A percentile compares a stretch with the other conserved stretches of the same genome.
Evolutionary conservation across 1,139 yeast species (phyloP).

Genomic region (Hanseniaspora sp.): DNA sequence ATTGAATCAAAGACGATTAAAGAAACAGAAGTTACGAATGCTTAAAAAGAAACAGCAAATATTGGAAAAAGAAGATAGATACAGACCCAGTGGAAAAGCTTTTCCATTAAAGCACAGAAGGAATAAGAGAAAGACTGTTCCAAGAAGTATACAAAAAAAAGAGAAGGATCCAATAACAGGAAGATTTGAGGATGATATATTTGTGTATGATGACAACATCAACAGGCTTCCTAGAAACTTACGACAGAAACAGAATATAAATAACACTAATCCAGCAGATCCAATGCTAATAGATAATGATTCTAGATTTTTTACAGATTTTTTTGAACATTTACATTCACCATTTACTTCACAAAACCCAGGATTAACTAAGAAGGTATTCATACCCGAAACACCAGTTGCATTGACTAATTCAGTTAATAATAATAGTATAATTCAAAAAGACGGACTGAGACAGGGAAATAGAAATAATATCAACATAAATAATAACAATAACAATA

Average conservation of each 20-base stretch:
- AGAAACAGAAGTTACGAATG: slow-evolving; percentile 1
- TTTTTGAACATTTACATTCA: background rate
- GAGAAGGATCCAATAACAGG: background rate
- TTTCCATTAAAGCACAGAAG: background rate
- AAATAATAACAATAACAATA: no score
- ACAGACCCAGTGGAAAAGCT: background rate
- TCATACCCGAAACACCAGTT: background rate
- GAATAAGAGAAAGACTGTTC: background rate
- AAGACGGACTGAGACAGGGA: no score
- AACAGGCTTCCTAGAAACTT: background rate
- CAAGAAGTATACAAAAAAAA: no score
- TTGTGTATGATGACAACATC: background rate
- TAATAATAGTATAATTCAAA: background rate
- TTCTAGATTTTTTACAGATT: background rate
- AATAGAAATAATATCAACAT: background rate
- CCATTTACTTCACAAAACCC: background rate
- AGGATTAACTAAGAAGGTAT: background rate
- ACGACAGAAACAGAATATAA: background rate
- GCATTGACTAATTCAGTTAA: background rate
- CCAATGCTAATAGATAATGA: background rate
- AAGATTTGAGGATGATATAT: background rate
- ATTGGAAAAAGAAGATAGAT: background rate
- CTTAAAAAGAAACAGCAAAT: background rate
- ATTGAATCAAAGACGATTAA: background rate
- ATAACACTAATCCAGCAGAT: background rate